Percentiles rank a stretch among this genome's conserved stretches.
Conservation (phyloP, 2,329 filamentous ascomycete genomes). For the Acarospora socialis region DNA sequence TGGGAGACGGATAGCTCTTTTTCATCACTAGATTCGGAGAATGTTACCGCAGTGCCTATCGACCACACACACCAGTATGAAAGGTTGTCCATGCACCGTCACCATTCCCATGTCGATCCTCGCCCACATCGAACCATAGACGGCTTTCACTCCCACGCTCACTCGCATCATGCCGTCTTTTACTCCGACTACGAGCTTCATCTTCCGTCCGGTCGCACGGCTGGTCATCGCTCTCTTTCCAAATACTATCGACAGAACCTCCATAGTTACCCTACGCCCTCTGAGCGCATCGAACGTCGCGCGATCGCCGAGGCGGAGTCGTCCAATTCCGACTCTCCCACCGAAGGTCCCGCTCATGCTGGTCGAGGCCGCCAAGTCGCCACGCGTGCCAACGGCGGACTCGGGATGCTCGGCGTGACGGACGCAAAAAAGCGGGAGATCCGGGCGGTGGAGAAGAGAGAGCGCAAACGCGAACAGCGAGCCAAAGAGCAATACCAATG, state of each 20-base stretch:
- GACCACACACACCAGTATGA: slow-evolving; percentile 57
- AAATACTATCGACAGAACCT: slow-evolving; percentile 90
- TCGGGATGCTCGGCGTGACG: slow-evolving; percentile 63
- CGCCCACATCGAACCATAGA: slow-evolving; percentile 60
- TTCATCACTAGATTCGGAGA: slow-evolving; percentile 78
- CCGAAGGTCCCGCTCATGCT: slow-evolving; percentile 25
- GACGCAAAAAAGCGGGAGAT: slow-evolving; percentile 61
- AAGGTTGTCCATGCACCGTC: slow-evolving; percentile 55
- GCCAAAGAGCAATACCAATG: slow-evolving; percentile 51
- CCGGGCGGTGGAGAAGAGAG: slow-evolving; percentile 51
- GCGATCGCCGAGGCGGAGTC: slow-evolving; percentile 40
- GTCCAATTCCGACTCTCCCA: slow-evolving; percentile 32
- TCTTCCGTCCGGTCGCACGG: slow-evolving; percentile 74
- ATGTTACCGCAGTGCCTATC: slow-evolving; percentile 65
- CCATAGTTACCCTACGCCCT: slow-evolving; percentile 62
- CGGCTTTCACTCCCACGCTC: slow-evolving; percentile 70
- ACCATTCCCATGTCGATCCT: slow-evolving; percentile 59
- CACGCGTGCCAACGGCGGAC: slow-evolving; percentile 55
- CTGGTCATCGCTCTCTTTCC: slow-evolving; percentile 77
- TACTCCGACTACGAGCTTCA: slow-evolving; percentile 90
- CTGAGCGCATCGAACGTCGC: slow-evolving; percentile 55
- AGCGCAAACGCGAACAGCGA: slow-evolving; percentile 49
- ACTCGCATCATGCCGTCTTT: slow-evolving; percentile 67
- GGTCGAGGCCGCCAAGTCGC: slow-evolving; percentile 34
- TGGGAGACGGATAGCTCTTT: slow-evolving; percentile 92